Base-by-base conservation (phyloP, 805 yeast genomes). In the Kockiozyma suomiensis region DNA sequence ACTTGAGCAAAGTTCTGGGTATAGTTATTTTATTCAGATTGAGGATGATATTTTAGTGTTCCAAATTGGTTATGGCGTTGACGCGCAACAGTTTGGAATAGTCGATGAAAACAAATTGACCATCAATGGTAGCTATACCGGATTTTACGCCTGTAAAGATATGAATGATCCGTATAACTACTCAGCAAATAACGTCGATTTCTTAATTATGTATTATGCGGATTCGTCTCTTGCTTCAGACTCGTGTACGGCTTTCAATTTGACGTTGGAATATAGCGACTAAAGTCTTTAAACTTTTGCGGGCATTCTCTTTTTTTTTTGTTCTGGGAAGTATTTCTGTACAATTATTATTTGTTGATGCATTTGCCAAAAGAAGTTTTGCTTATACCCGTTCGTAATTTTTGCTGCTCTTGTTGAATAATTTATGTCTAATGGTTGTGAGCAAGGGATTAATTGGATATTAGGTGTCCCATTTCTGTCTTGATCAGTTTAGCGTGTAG, bases 71-170 rank as follows among this genome's bases (percentile, higher is more conserved):
- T 40, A 23, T n/a, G 46, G 47, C 15, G 17, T 10, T 3, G 10
- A 2, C 12, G 54, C 54, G 8, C 26, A 43, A 13, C 40, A 17
- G 25, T 38, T 40, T 26, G 46, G 37, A 19, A 19, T 40, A 37
- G 28, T 26, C 21, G 47, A 50, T 4, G 26, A 40, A 8, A 15
- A 15, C 28, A 17, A 17, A 15, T 17, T 50, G 46, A 45, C 61
- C 10, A 35, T 50, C 47, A 40, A 50, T 21, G 47, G 33, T n/a
- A 26, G 17, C n/a, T 26, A 13, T 15, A 38, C 5, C 12, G 54
- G 46, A 17, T 50, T 50, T 71, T 76, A 70, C 65, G 82, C 78
- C 51, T 76, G 77, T 65, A 75, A 73, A 74, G 74, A 79, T 28
- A 50, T 40, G 47, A 38, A 38, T 17, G 54, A 50, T 40, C 54